Base-by-base conservation (phyloP, 2,329 filamentous ascomycete genomes). In the Intubia oerlemansii region DNA sequence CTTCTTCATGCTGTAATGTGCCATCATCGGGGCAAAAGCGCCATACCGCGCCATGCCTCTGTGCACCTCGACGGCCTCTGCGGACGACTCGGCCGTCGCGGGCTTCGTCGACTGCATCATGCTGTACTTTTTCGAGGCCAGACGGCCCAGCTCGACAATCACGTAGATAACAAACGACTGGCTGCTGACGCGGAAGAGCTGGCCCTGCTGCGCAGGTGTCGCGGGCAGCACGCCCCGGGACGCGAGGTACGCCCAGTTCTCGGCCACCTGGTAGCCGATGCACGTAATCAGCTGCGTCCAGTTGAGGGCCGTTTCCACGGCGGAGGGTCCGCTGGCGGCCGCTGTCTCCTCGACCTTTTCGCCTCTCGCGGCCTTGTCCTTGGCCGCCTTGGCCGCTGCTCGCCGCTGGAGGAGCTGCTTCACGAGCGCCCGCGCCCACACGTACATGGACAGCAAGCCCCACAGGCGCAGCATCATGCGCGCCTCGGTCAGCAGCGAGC, bases 121-220 rank as follows among this genome's bases (percentile, higher is more conserved):
- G 16, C 22, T 14, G 18, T 21, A n/a, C n/a, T n/a, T n/a, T n/a
- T n/a, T n/a, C n/a, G n/a, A 22, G 25, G 56, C 42, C 34, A 92
- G 52, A 36, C 75, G 58, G 28, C 69, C 57, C 35, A 88, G 62
- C 54, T 93, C 81, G 34, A 84, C 54, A 13, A 64, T 65, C 6
- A 91, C 70, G 52, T 82, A 81, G 15, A 63, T 60, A 31, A 72
- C 67, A 81, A 85, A 95, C 36, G 76, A 78, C 25, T 81, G 62
- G 32, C 67, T 70, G 49, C 77, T 82, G 69, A 74, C 78, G 12
- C 70, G 47, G 50, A 65, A 73, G 44, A 73, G 70, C 38, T 53
- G 57, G 17, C 48, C 59, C 45, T 77, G 62, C 27, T 61, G 62
- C 27, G 62, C 57, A 10, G 59, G 55, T 5, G 51, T 49, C 51